A percentile compares a stretch with the other conserved stretches of the same genome.
Conservation (phyloP, 495 filamentous ascomycete genomes). For the Penicillium longicatenatum region DNA sequence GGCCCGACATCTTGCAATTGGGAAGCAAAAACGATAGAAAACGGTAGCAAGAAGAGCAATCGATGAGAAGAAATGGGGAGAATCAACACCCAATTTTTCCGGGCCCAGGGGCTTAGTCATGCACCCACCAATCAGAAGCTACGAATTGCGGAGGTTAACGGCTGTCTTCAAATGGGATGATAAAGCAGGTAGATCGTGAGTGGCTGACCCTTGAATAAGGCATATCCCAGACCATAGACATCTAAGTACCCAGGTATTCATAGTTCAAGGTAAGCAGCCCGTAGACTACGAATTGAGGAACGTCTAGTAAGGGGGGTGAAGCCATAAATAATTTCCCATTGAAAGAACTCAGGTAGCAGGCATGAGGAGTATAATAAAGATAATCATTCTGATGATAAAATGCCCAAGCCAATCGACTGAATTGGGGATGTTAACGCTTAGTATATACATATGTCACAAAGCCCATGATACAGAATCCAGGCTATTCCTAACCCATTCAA, state of each 20-base stretch:
- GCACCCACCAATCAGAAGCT: slow-evolving; percentile 35
- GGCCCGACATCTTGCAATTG: slow-evolving; percentile 61
- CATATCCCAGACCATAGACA: not conserved
- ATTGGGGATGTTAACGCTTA: too few relatives aligned
- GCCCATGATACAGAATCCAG: not conserved
- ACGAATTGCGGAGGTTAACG: slow-evolving; percentile 40
- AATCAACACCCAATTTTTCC: slow-evolving; percentile 47
- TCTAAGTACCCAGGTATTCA: not conserved
- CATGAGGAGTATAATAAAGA: too few relatives aligned
- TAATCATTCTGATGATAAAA: too few relatives aligned
- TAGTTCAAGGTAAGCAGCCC: too few relatives aligned
- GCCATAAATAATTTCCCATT: too few relatives aligned
- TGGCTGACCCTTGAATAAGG: not conserved
- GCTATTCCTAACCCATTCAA: slow-evolving; percentile 1
- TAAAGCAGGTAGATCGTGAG: not conserved
- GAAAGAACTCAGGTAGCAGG: too few relatives aligned
- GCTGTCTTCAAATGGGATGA: slow-evolving; percentile 15
- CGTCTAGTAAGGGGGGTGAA: too few relatives aligned
- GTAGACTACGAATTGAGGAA: too few relatives aligned
- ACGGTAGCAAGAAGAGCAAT: slow-evolving; percentile 38
- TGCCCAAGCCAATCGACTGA: too few relatives aligned
- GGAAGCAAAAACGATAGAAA: slow-evolving; percentile 37
- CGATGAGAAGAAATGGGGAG: slow-evolving; percentile 29
- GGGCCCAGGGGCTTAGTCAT: slow-evolving; percentile 43
- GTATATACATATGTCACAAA: slow-evolving; percentile 9